These are phyloP conservation scores for Lipomyces japonicus DNA, from an alignment of 805 yeast genomes.

Conservation along the genomic window DNA sequence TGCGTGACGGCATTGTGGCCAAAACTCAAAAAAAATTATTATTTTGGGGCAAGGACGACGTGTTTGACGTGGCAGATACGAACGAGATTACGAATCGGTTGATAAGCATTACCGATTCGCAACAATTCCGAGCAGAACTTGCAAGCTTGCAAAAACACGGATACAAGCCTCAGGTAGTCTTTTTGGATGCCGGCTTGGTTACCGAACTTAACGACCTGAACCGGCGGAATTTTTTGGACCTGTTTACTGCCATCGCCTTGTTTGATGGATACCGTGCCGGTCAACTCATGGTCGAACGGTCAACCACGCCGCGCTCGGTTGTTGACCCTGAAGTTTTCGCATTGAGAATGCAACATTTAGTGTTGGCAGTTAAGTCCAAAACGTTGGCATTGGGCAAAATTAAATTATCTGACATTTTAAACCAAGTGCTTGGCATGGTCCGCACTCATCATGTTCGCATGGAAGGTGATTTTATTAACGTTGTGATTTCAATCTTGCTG, in stretches of 20 bases:
- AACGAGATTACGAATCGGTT: constrained; percentile 30
- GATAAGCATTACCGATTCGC: constrained; percentile 27
- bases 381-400: constrained; percentile 91
- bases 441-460: constrained; percentile 90
- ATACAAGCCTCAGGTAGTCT: constrained; percentile 80
- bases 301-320: constrained; percentile 91
- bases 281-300: constrained; percentile 89
- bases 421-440: constrained; percentile 86
- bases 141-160: constrained; percentile 49
- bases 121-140: constrained; percentile 38
- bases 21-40: constrained; percentile 26
- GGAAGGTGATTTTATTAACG: constrained; percentile 96
- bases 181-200: constrained; percentile 88
- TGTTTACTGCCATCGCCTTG: constrained; percentile 81
- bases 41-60: constrained; percentile 15
- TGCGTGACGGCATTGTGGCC: constrained; percentile 21
- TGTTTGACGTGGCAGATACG: constrained; percentile 31
- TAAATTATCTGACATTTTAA: constrained; percentile 85
- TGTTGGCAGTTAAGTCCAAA: constrained; percentile 72
- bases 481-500: constrained; percentile 85
- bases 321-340: constrained; percentile 82
- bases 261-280: constrained; percentile 96
- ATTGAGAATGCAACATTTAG: constrained; percentile 77
- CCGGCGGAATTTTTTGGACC: constrained; percentile 78
- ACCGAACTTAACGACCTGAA: constrained; percentile 79